Evolutionary conservation across 2,329 filamentous ascomycete species (phyloP).

Genomic region (Trichoderma hamatum): DNA sequence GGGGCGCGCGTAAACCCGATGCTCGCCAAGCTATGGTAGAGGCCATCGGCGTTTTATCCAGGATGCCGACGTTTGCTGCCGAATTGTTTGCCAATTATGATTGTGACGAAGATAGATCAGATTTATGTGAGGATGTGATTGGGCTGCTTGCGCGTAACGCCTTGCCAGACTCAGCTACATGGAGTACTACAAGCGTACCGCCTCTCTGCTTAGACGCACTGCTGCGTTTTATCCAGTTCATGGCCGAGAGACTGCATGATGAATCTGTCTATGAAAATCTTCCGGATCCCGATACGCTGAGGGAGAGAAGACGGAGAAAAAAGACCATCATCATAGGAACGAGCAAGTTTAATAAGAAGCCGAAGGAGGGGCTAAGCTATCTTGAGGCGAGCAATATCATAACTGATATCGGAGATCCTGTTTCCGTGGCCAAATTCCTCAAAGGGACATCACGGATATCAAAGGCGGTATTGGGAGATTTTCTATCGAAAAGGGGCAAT

Average conservation of each 20-base stretch:
- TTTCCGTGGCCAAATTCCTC: constrained; percentile 82
- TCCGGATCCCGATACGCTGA: constrained; percentile 66
- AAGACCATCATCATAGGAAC: constrained; percentile 86
- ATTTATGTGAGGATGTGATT: constrained; percentile 94
- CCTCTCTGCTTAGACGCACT: constrained; percentile 92
- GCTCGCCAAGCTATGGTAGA: constrained; percentile 98
- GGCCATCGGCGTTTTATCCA: constrained; percentile 84
- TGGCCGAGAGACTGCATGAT: constrained; percentile 82
- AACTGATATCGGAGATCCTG: constrained; percentile 69
- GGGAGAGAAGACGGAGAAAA: constrained; percentile 76
- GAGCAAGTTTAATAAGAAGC: constrained; percentile 92
- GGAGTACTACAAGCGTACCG: constrained; percentile 98
- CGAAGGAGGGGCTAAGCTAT: constrained; percentile 85
- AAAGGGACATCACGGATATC: constrained; percentile 85
- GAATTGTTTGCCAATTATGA: constrained; percentile 99
- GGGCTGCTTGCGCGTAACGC: constrained; percentile 91
- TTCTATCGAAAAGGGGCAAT: constrained; percentile 86
- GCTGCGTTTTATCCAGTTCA: constrained; percentile 86
- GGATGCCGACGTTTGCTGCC: constrained; percentile 92
- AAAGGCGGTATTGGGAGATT: constrained; percentile 90
- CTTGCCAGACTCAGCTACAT: constrained; percentile 94
- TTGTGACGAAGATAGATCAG: constrained; percentile 86
- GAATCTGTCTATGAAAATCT: constrained; percentile 65
- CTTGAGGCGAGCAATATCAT: constrained; percentile 87
- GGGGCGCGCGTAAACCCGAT: constrained; percentile 88